phyloP scores from a whole-genome alignment of 495 filamentous ascomycete species.

The Evansstolkia leycettana region DNA sequence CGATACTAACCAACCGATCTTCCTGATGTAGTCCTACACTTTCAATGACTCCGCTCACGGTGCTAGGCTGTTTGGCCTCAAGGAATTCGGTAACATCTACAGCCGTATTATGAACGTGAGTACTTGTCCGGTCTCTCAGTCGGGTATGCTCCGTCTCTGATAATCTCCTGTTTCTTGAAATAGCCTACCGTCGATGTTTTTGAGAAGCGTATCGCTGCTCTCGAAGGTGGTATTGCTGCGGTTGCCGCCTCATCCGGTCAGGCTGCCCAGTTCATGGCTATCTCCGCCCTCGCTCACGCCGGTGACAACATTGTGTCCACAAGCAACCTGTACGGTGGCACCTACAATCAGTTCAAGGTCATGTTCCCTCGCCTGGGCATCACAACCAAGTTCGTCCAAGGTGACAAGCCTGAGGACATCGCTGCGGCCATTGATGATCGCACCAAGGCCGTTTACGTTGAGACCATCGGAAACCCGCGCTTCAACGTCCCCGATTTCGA shows the following conservation, averaged over 20 bases:
- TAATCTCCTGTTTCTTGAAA: not conserved
- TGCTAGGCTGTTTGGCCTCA: slow-evolving; percentile 90
- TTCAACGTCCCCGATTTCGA: slow-evolving; percentile 93
- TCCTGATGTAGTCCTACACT: slow-evolving; percentile 63
- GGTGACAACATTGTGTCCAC: slow-evolving; percentile 96
- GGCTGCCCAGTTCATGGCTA: slow-evolving; percentile 87
- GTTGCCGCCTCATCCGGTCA: slow-evolving; percentile 86
- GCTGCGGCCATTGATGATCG: slow-evolving; percentile 81
- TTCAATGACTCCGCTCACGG: slow-evolving; percentile 98
- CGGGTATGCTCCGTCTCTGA: not conserved
- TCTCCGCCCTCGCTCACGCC: slow-evolving; percentile 66
- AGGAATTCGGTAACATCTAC: slow-evolving; percentile 98
- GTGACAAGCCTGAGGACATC: slow-evolving; percentile 75
- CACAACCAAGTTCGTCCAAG: slow-evolving; percentile 76
- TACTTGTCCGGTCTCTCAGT: slow-evolving; percentile 2
- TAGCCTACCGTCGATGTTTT: slow-evolving; percentile 96
- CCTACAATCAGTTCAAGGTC: slow-evolving; percentile 98
- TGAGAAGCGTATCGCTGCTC: slow-evolving; percentile 90
- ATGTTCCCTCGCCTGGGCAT: slow-evolving; percentile 79
- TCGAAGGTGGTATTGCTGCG: slow-evolving; percentile 89
- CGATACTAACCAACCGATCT: not conserved
- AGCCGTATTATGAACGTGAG: slow-evolving; percentile 86
- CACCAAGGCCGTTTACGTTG: slow-evolving; percentile 93
- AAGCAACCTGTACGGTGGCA: slow-evolving; percentile 88
- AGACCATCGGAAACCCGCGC: slow-evolving; percentile 89